Evolutionary conservation across 768 basidiomycete genomes (phyloP), one percentile per base, ranked within the genome.

Genomic region (Chiua virens): DNA sequence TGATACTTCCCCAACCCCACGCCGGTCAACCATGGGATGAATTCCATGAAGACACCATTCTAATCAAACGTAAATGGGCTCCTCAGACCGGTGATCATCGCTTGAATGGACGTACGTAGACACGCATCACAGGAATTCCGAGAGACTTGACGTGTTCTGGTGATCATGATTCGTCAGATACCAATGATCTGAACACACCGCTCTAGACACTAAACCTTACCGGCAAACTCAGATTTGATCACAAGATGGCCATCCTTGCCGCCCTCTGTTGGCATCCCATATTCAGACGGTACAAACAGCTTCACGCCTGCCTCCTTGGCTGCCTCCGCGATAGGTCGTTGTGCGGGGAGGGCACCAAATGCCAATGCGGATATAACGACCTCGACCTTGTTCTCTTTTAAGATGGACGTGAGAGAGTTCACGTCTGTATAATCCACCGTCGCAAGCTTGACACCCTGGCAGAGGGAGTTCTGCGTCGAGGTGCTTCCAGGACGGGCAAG

Each of bases 211-310:
- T 34, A 17, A 23, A 30, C 53, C 64, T 45, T 27, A 64, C 72
- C 59, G 28, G 63, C 70, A 43, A 71, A 47, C 34, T 59, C 45
- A 21, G 64, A 60, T 46, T 73, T 73, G 48, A 47, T 42, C 27
- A 14, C 56, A 42, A 59, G 42, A 15, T 48, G 49, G 9, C 69
- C 67, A 0, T 62, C 65, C 32, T 62, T 66, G 6, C 60, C 60
- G 4, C 67, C 73, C 21, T 66, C 64, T 0, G 65, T 73, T 14
- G 70, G 63, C 55, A 71, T 60, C 20, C 73, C 70, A 27, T 59
- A 75, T 48, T 74, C 73, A 18, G 65, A 67, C 13, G 73, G 71
- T n/a, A 71, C 71, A 42, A 75, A 73, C 42, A 75, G 36, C 53
- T 70, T 69, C 18, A 75, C 70, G 1, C 61, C 66, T 1, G 72